phyloP scores from a whole-genome alignment of 352 stramenopile species.

The Phytophthora pistaciae region DNA sequence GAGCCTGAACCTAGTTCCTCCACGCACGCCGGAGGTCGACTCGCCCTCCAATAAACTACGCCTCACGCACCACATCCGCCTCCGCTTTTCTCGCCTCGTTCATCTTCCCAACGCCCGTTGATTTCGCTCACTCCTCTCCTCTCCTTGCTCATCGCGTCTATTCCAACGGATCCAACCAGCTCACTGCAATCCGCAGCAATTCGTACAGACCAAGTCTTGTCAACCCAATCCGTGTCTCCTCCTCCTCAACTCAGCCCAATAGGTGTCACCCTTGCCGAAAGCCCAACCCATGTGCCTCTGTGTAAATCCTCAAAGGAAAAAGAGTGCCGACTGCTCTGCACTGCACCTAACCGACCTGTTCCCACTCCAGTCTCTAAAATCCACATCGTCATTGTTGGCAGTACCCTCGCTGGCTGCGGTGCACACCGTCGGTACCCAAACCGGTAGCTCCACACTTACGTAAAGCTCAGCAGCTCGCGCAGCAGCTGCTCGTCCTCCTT shows the following conservation, averaged over 20 bases:
- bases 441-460: constrained; percentile 45
- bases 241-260: constrained; percentile 18
- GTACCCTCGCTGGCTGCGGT: constrained; percentile 15
- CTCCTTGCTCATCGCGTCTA: constrained; percentile 22
- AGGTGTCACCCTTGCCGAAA: background rate
- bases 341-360: constrained; percentile 4
- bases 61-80: constrained; percentile 19
- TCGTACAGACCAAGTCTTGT: constrained; percentile 15
- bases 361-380: constrained; percentile 4
- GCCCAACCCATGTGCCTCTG: background rate
- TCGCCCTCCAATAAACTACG: constrained; percentile 31
- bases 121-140: constrained; percentile 1
- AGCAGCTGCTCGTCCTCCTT: constrained; percentile 97
- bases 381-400: constrained; percentile 10
- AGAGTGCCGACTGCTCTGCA: background rate
- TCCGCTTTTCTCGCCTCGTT: constrained; percentile 5
- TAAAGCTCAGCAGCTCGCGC: constrained; percentile 85
- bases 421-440: constrained; percentile 16
- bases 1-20: constrained; percentile 26
- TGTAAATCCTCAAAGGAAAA: background rate
- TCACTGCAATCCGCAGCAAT: constrained; percentile 5
- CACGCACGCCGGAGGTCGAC: constrained; percentile 16
- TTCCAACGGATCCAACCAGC: constrained; percentile 21
- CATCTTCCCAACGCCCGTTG: constrained; percentile 20
- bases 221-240: constrained; percentile 3